Evolutionary conservation across 2,329 filamentous ascomycete genomes (phyloP), one percentile per base, ranked within the genome.

Genomic region (Pyrenochaeta sp.): DNA sequence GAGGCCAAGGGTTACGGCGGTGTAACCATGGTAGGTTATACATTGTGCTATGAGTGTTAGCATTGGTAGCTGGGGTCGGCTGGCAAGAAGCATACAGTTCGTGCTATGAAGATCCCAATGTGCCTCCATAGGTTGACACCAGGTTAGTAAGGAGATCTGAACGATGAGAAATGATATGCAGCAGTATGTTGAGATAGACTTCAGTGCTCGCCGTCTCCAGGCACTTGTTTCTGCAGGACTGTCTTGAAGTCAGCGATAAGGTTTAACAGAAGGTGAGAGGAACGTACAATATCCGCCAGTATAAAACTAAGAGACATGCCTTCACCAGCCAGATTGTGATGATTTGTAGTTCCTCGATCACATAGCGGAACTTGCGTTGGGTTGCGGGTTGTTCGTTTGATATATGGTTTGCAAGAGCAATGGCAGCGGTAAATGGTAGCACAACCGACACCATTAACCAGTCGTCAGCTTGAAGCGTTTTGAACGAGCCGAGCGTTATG

Each of bases 321-420:
- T 73, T 72, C 12, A 73, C 66, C 1, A 72, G 56, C 71, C 69
- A 74, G 25, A 50, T 55, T 10, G 64, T 69, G 7, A 68, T 40
- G 13, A 73, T 59, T 12, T 72, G 71, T 27, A 71, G 59, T 44
- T 70, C 67, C 46, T 74, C 72, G 4, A 73, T 61, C 3, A 66
- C 56, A 36, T 69, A 70, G 32, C 61, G 58, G 49, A 67, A 63
- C 54, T 66, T 72, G 4, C 59, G 51, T 13, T 58, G 50, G 2
- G 27, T 42, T 24, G 22, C 3, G 19, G 58, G 28, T 6, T 49
- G 10, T 12, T 13, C 15, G 7, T 30, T 24, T 15, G 44, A 37
- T 3, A 60, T 49, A 30, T 59, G 51, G 25, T 66, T 68, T 34
- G 65, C 61, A 40, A 66, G 60, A 7, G 67, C 50, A 9, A 66